Evolutionary conservation across 2,329 filamentous ascomycete genomes (phyloP), one percentile per base, ranked within the genome.

Genomic region (Hymenoscyphus infarciens): DNA sequence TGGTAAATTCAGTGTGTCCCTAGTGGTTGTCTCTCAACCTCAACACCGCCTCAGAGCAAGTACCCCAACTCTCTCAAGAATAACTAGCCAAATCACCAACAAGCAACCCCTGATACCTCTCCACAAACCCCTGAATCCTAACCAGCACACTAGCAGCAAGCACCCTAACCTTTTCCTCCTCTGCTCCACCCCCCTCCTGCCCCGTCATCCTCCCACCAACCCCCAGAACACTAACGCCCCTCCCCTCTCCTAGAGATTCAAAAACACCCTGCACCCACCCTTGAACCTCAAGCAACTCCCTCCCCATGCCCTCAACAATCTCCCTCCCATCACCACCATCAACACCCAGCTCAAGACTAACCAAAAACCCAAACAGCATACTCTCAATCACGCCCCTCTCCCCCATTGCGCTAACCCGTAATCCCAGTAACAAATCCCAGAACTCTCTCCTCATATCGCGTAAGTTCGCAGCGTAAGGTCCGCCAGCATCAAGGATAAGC

Each of bases 201-300:
- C 80, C 42, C 80, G 77, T 19, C 80, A 78, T 10, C 63, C 67
- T 1, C 27, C 54, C 2, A 27, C 65, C 62, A 29, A 71, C 19
- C 6, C 35, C 56, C n/a, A 49, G 39, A 25, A 58, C 5, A 27
- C 56, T 49, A 11, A 59, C 57, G 7, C 42, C 27, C 22, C 39
- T 33, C 11, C 19, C 57, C 1, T 27, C 55, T 1, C 67, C 64
- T 25, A 73, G n/a, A 11, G 79, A 79, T 64, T 89, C 85, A 75
- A 97, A 96, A 1, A 97, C 83, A 61, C 81, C 81, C 53, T 86
- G 83, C 1, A 91, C 89, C 95, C 95, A 99, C 71, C 92, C 90
- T 70, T 91, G 85, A 64, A 91, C 90, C 81, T 98, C 94, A 59
- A 96, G 82, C 25, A 98, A 78, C 74, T 94, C 87, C 61, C 86